Evolutionary conservation across 1,284 basidiomycete genomes (phyloP), one percentile per base, ranked within the genome.

Genomic region (Boletus semigastroideus): DNA sequence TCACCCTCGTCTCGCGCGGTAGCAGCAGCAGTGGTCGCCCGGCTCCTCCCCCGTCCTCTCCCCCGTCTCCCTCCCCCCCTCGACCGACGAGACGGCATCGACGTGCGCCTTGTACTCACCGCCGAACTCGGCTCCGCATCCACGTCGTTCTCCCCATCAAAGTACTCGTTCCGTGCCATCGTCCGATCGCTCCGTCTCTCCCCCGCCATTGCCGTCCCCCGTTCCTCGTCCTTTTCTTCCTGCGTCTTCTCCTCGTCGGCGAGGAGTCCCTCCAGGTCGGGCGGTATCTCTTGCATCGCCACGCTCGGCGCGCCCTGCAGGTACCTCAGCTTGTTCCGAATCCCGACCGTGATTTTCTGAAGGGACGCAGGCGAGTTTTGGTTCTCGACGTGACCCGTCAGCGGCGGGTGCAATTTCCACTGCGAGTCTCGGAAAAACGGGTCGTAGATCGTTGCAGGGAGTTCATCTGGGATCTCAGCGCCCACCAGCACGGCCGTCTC

Each of bases 241-340:
- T 72, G 72, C 37, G 77, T 84, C 51, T 79, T 75, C 51, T 90
- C 87, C 68, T 97, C 93, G 50, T 87, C 83, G 13, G 82, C 84
- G 44, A 96, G 73, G 62, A 90, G 83, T 3, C 87, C 88, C 52
- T 87, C 86, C 19, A 98, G 73, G 62, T 96, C 90, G 0, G 95
- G 96, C 7, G 97, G 96, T 43, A 99, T 90, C 71, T 98, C 93
- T 65, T 94, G 90, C 92, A 98, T 92, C 61, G 88, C 87, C 10
- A 99, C 93, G 66, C 92, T 95, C 1, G 96, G 96, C 40, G 97
- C 96, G 25, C 94, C 94, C 61, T 96, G 91, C 20, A 99, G 74
- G 69, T 96, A 98, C 17, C 97, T 78, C 44, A 98, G 74, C 69
- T 97, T 94, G 65, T 91, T 94, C n/a, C 91, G 80, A 42, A 96